Base-by-base conservation (phyloP, 805 yeast genomes). In the Spathaspora passalidarum region DNA sequence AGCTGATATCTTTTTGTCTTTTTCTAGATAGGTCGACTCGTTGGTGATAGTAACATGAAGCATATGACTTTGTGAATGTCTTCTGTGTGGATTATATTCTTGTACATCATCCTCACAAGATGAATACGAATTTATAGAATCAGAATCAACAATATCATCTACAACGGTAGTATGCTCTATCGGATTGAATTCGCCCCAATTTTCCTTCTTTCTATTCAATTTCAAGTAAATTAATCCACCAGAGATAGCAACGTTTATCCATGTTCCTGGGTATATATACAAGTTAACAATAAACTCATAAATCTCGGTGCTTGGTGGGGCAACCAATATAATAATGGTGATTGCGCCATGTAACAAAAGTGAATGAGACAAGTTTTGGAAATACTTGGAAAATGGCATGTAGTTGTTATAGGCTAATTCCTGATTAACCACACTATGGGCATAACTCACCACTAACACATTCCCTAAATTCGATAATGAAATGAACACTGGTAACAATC, bases 401-500 rank as follows among this genome's bases (percentile, higher is more conserved):
- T 69, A 67, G 51, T 66, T 63, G 52, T 78, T 81, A 38, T 59
- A 63, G 1, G 83, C 86, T 39, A 82, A 63, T 51, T 79, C 84
- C 52, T 77, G 79, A 53, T 78, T 79, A 38, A 82, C 83, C 29
- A 80, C 60, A 6, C 82, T 73, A 47, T 79, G 82, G 3, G 86
- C 82, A 56, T 75, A 82, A 5, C 81, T 70, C 3, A 82, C 88
- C 32, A 82, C 87, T 42, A 82, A 63, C 10, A 82, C 82, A 52
- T 82, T 82, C 2, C 88, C 88, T 38, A 82, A 64, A 45, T 81
- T 82, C 13, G 86, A 82, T 18, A 79, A 57, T 2, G 85, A 76
- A n/a, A 82, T 81, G 17, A 80, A 62, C 9, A 81, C 58, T 0
- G 87, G 86, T 26, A 82, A 63, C 0, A 80, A 51, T 8, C 76